A percentile compares a stretch with the other conserved stretches of the same genome.
Evolutionary conservation across 805 yeast genomes (phyloP).

Genomic region (Peterozyma xylosa): DNA sequence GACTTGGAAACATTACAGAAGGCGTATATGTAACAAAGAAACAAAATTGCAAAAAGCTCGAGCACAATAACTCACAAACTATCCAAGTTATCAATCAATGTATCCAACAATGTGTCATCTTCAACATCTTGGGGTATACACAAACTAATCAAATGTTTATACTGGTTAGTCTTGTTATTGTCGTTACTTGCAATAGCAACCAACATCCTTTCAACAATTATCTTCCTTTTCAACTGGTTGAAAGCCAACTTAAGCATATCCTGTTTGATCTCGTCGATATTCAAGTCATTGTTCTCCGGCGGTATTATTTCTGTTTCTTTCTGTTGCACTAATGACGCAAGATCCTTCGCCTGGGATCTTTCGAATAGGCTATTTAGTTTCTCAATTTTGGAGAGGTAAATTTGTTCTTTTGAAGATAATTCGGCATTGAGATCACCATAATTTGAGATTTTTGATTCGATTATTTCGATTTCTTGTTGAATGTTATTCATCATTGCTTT

Average conservation of each 20-base stretch:
- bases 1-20: too few species aligned
- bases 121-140: slow-evolving; percentile 6
- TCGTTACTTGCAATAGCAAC: slow-evolving; percentile 31
- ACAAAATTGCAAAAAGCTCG: too few species aligned
- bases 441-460: slow-evolving; percentile 20
- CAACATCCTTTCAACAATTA: slow-evolving; percentile 41
- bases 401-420: slow-evolving; percentile 11
- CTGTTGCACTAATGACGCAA: slow-evolving; percentile 33
- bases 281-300: slow-evolving; percentile 7
- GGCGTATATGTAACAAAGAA: too few species aligned
- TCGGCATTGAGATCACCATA: slow-evolving; percentile 26
- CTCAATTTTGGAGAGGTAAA: slow-evolving; percentile 1
- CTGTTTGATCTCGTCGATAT: slow-evolving; percentile 17
- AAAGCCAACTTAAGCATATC: slow-evolving; percentile 32
- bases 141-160: slow-evolving; percentile 26
- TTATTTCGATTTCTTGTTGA: slow-evolving; percentile 23
- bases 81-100: slow-evolving; percentile 7
- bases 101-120: slow-evolving; percentile 8
- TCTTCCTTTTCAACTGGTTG: slow-evolving; percentile 46
- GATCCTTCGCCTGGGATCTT: slow-evolving; percentile 34
- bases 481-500: slow-evolving; percentile 19
- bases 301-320: slow-evolving; percentile 21
- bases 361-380: slow-evolving; percentile 23
- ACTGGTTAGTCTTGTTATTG: slow-evolving; percentile 54
- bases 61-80: neutral